These are phyloP conservation scores for Andrographis paniculata DNA, from an alignment of 305 asterid species.

Conservation along the genomic window DNA sequence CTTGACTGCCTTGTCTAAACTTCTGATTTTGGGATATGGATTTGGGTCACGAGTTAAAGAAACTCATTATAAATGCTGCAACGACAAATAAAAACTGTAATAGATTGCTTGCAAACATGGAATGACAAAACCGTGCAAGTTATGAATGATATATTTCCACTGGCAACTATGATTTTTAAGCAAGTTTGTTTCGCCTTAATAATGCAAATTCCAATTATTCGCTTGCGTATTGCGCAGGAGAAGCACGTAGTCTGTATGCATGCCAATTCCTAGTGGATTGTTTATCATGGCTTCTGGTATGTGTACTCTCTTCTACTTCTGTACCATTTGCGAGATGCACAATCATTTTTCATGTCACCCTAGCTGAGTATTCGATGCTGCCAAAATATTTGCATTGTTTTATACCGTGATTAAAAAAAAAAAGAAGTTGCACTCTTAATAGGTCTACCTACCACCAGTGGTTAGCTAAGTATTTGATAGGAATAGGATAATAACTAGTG, in stretches of 20 bases:
- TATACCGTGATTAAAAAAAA: too few species aligned
- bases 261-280: conserved; percentile 35
- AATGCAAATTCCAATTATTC: conserved; percentile 45
- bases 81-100: too few species aligned
- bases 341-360: conserved; percentile 10
- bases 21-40: too few species aligned
- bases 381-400: too few species aligned
- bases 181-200: conserved; percentile 18
- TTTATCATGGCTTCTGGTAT: conserved; percentile 46
- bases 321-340: conserved; percentile 10
- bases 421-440: too few species aligned
- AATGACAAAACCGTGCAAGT: conserved; percentile 10
- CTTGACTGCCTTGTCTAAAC: too few species aligned
- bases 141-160: conserved; percentile 3
- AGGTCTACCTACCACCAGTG: too few species aligned
- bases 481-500: too few species aligned
- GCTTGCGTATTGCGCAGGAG: conserved; percentile 54
- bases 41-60: too few species aligned
- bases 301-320: conserved; percentile 35
- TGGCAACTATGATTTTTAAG: conserved; percentile 10
- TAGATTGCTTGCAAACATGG: conserved; percentile 5
- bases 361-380: conserved; percentile 1
- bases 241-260: conserved; percentile 30
- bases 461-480: too few species aligned
- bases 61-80: too few species aligned